These are phyloP conservation scores for Thraustochytrium striatum DNA, from an alignment of 352 stramenopile species.

Conservation along the genomic window DNA sequence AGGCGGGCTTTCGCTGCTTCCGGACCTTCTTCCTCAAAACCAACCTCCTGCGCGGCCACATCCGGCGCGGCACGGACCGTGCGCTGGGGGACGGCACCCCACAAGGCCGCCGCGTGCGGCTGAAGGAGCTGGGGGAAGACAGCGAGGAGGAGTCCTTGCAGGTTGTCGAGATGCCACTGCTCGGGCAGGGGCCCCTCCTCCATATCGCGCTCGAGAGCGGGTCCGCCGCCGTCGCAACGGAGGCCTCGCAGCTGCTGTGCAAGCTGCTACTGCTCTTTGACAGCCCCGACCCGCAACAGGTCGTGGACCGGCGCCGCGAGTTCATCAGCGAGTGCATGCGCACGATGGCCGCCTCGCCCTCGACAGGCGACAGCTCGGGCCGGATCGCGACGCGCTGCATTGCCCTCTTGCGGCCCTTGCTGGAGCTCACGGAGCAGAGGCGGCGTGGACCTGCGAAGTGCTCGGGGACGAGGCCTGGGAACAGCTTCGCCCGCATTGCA, in stretches of 20 bases:
- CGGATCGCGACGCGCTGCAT: constrained; percentile 14
- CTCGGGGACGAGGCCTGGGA: constrained; percentile 17
- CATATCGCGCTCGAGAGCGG: constrained; percentile 1
- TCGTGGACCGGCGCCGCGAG: not conserved
- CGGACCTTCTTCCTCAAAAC: not conserved
- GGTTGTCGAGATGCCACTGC: not conserved
- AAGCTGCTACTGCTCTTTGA: not conserved
- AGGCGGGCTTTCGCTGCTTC: not conserved
- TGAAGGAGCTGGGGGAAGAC: too few species aligned
- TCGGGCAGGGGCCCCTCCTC: constrained; percentile 10
- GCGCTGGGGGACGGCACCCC: too few species aligned
- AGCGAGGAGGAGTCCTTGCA: too few species aligned
- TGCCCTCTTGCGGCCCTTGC: constrained; percentile 5
- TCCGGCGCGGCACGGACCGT: not conserved
- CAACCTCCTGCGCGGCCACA: not conserved
- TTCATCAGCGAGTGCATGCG: constrained; percentile 18
- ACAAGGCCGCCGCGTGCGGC: too few species aligned
- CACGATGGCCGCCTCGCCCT: too few species aligned
- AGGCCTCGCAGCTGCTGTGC: constrained; percentile 30
- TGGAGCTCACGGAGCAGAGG: constrained; percentile 24
- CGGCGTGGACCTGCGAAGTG: constrained; percentile 8
- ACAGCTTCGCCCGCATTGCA: constrained; percentile 7
- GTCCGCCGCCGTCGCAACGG: not conserved
- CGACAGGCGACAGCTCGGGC: too few species aligned
- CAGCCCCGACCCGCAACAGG: not conserved